These are phyloP conservation scores for Nitzschia sp. DNA, from an alignment of 108 stramenopile species.

Conservation along the genomic window DNA sequence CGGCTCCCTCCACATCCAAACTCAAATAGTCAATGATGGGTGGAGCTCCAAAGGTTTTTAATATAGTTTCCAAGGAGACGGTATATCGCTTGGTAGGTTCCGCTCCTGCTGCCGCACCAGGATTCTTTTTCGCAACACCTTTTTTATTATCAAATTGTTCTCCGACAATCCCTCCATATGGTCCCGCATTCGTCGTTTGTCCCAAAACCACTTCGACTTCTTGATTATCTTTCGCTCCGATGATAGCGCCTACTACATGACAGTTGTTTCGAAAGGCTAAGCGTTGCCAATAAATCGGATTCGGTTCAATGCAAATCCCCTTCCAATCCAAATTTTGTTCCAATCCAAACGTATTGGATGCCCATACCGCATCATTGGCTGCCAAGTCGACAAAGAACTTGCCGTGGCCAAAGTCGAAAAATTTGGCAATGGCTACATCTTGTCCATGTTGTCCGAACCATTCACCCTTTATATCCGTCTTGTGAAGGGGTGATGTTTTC, in stretches of 20 bases:
- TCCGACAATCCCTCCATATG: slow-evolving; percentile 57
- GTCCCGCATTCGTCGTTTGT: slow-evolving; percentile 12
- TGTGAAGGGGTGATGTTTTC: background rate
- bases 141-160: slow-evolving; percentile 30
- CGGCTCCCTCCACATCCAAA: slow-evolving; percentile 71
- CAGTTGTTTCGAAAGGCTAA: slow-evolving; percentile 43
- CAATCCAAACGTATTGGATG: slow-evolving; percentile 53
- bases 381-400: slow-evolving; percentile 67
- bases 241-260: slow-evolving; percentile 39
- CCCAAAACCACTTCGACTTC: slow-evolving; percentile 37
- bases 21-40: slow-evolving; percentile 48
- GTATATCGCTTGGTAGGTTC: slow-evolving; percentile 26
- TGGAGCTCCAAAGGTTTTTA: slow-evolving; percentile 31
- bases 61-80: slow-evolving; percentile 35
- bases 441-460: slow-evolving; percentile 48
- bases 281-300: slow-evolving; percentile 51
- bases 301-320: slow-evolving; percentile 51
- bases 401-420: slow-evolving; percentile 10
- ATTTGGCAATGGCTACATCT: slow-evolving; percentile 33
- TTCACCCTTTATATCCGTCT: background rate
- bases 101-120: background rate
- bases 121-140: no score
- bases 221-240: slow-evolving; percentile 23
- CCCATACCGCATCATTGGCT: slow-evolving; percentile 52
- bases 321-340: slow-evolving; percentile 47